Percentiles rank a stretch among this genome's conserved stretches.
Evolutionary conservation across 2,329 filamentous ascomycete genomes (phyloP).

Genomic region (Aspergillus melleus): DNA sequence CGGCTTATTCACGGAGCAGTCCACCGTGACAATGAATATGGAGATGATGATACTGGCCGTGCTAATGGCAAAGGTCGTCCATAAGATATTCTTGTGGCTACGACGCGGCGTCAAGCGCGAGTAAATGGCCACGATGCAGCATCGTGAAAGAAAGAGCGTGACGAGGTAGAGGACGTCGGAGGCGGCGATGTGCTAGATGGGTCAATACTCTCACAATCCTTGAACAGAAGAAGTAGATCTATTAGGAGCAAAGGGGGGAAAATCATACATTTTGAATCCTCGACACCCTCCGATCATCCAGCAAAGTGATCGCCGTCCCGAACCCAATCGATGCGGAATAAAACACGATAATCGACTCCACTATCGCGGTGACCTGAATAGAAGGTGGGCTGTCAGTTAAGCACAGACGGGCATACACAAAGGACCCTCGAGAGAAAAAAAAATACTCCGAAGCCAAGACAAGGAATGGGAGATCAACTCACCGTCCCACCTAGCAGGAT

Average conservation of each 20-base stretch:
- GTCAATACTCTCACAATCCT: too few species aligned
- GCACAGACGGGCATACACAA: not conserved
- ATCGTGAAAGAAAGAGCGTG: conserved; percentile 34
- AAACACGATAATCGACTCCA: conserved; percentile 22
- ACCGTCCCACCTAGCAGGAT: conserved; percentile 19
- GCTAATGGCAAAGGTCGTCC: conserved; percentile 27
- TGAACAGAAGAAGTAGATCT: too few species aligned
- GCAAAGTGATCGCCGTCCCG: conserved; percentile 19
- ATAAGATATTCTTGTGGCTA: conserved; percentile 28
- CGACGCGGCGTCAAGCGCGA: conserved; percentile 39
- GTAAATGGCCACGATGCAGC: conserved; percentile 16
- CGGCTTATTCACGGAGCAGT: conserved; percentile 5
- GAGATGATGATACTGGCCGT: conserved; percentile 14
- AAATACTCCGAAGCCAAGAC: not conserved
- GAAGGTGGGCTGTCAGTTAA: not conserved
- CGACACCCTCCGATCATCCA: conserved; percentile 4
- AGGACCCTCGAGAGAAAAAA: not conserved
- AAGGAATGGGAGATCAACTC: not conserved
- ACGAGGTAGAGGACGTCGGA: conserved; percentile 41
- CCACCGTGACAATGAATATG: not conserved
- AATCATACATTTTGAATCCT: conserved; percentile 12
- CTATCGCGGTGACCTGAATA: conserved; percentile 15
- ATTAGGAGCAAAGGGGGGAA: conserved; percentile 8
- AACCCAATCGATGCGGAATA: conserved; percentile 21
- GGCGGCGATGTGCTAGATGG: conserved; percentile 20